phyloP scores from a whole-genome alignment of 129 eudicot genomes.

The Saussurea involucrata region DNA sequence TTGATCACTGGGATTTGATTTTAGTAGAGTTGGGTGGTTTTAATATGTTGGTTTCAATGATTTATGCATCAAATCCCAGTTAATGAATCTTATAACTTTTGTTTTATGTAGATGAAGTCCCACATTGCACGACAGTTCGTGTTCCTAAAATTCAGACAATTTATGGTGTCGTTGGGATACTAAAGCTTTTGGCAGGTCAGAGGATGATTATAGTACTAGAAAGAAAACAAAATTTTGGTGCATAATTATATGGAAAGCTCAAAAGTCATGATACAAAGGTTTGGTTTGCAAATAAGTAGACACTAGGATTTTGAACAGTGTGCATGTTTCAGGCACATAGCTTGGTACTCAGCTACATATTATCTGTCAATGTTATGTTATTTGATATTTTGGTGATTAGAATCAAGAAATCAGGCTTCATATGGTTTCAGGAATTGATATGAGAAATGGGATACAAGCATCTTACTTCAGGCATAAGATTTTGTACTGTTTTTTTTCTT shows the following conservation, averaged over 20 bases:
- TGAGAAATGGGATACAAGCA: not conserved
- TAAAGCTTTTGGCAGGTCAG: constrained; percentile 79
- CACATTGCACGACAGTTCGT: constrained; percentile 46
- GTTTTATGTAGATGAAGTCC: constrained; percentile 56
- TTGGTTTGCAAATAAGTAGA: not conserved
- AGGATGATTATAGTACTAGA: constrained; percentile 1
- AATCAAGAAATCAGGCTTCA: not conserved
- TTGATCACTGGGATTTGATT: not conserved
- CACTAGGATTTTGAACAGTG: not conserved
- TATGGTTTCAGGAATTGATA: not conserved
- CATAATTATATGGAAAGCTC: not conserved
- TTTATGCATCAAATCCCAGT: not conserved
- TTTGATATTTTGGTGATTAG: not conserved
- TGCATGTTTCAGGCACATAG: not conserved
- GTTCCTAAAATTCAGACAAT: constrained; percentile 67
- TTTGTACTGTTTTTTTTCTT: not conserved
- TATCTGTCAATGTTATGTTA: not conserved
- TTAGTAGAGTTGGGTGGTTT: not conserved
- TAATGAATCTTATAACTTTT: constrained; percentile 1
- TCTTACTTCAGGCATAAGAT: not conserved
- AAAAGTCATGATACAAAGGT: not conserved
- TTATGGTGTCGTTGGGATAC: constrained; percentile 67
- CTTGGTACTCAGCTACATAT: not conserved
- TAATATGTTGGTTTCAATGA: not conserved
- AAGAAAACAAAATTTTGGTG: not conserved